Evolutionary conservation across 1,139 yeast genomes (phyloP).

Genomic region (Lodderomyces theae): DNA sequence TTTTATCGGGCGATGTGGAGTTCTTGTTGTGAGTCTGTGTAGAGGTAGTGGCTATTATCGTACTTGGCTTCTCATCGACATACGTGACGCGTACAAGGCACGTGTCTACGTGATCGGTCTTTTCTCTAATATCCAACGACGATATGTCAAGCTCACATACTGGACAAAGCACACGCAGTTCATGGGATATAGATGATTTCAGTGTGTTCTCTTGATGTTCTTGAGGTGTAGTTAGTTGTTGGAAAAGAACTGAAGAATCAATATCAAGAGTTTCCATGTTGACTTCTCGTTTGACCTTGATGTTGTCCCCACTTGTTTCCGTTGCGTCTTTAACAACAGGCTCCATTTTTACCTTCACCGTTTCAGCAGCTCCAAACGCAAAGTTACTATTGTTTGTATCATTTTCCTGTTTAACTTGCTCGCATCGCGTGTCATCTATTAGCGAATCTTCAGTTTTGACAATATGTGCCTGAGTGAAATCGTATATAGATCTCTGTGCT

Average conservation of each 20-base stretch:
- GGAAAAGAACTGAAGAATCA: neutral
- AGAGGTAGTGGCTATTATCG: constrained; percentile 7
- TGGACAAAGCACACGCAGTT: constrained; percentile 18
- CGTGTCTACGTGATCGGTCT: constrained; percentile 58
- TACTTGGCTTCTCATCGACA: constrained; percentile 11
- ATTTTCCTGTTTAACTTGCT: neutral
- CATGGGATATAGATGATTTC: neutral
- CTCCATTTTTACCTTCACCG: neutral
- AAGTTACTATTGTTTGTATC: neutral
- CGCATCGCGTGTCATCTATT: neutral
- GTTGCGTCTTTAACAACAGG: neutral
- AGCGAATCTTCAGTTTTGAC: neutral
- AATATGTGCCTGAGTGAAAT: constrained; percentile 8
- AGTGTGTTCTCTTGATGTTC: neutral
- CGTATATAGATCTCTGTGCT: constrained; percentile 17
- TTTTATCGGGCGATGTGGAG: constrained; percentile 5
- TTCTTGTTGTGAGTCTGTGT: neutral
- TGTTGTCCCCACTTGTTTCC: neutral
- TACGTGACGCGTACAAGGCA: constrained; percentile 34
- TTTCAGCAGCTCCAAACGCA: too few species aligned
- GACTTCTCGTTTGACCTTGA: neutral
- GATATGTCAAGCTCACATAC: constrained; percentile 16
- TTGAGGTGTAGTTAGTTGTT: neutral
- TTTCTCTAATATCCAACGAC: constrained; percentile 26
- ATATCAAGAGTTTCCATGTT: neutral